These are phyloP conservation scores for Thozetella sp. DNA, from an alignment of 495 filamentous ascomycete genomes.

Conservation along the genomic window DNA sequence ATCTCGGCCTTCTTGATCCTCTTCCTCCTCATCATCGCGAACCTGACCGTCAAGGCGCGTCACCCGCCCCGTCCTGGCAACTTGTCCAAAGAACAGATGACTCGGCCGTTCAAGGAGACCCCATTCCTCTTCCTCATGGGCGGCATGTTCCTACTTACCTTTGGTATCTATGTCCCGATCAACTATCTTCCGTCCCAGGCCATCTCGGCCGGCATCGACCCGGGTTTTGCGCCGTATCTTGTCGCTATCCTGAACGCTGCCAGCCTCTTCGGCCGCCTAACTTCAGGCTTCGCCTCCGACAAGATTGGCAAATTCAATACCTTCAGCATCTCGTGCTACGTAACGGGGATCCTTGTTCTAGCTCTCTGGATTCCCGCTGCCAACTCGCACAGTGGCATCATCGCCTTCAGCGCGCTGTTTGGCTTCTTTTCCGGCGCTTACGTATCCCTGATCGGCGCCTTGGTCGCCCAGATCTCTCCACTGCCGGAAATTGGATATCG, in stretches of 20 bases:
- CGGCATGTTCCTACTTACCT: slow-evolving; percentile 47
- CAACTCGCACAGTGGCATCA: slow-evolving; percentile 49
- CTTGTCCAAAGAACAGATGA: slow-evolving; percentile 9
- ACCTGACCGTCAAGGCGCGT: slow-evolving; percentile 18
- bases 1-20: slow-evolving; percentile 66
- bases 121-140: slow-evolving; percentile 15
- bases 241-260: slow-evolving; percentile 64
- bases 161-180: slow-evolving; percentile 64
- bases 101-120: slow-evolving; percentile 38
- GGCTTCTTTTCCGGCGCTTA: slow-evolving; percentile 49
- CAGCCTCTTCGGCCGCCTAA: slow-evolving; percentile 54
- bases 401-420: slow-evolving; percentile 63
- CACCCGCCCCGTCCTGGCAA: slow-evolving; percentile 17
- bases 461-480: slow-evolving; percentile 22
- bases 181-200: slow-evolving; percentile 64
- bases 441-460: slow-evolving; percentile 19
- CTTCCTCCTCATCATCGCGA: slow-evolving; percentile 53
- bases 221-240: slow-evolving; percentile 55
- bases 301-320: slow-evolving; percentile 65
- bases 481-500: slow-evolving; percentile 18
- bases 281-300: slow-evolving; percentile 63
- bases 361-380: slow-evolving; percentile 65
- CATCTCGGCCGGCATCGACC: slow-evolving; percentile 49
- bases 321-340: slow-evolving; percentile 47
- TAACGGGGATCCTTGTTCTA: slow-evolving; percentile 57